phyloP scores from a whole-genome alignment of 2,329 filamentous ascomycete genomes.

The Madurella fahalii region DNA sequence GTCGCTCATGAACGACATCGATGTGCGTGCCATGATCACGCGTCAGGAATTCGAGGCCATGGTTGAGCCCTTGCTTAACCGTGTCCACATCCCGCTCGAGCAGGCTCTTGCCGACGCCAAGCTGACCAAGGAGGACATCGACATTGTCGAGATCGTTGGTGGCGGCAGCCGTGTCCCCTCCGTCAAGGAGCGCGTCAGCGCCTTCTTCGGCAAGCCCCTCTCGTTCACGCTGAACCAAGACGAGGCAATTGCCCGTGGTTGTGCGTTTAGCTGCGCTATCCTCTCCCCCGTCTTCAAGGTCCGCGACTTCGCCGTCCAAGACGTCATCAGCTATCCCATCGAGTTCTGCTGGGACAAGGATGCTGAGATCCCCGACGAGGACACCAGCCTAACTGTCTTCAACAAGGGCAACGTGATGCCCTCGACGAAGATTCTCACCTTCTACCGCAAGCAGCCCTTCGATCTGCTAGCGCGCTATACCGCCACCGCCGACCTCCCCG shows the following conservation, averaged over 20 bases:
- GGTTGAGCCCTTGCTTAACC: conserved; percentile 75
- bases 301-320: conserved; percentile 94
- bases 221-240: conserved; percentile 98
- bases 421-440: conserved; percentile 98
- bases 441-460: conserved; percentile 97
- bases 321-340: conserved; percentile 96
- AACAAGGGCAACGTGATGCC: conserved; percentile 96
- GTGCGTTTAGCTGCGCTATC: conserved; percentile 95
- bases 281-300: conserved; percentile 97
- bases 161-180: conserved; percentile 90
- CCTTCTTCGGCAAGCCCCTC: conserved; percentile 87
- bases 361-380: conserved; percentile 95
- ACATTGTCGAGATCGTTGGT: conserved; percentile 88
- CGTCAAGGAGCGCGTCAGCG: conserved; percentile 83
- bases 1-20: conserved; percentile 96
- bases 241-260: conserved; percentile 91
- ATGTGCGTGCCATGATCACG: conserved; percentile 84
- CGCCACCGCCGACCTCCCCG: conserved; percentile 79
- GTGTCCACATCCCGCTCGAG: conserved; percentile 72
- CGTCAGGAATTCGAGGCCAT: conserved; percentile 92
- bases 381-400: conserved; percentile 95
- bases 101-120: conserved; percentile 92
- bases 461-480: conserved; percentile 93
- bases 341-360: conserved; percentile 99
- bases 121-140: conserved; percentile 86